Base-by-base conservation (phyloP, 2,329 filamentous ascomycete species). In the Knufia petricola region DNA sequence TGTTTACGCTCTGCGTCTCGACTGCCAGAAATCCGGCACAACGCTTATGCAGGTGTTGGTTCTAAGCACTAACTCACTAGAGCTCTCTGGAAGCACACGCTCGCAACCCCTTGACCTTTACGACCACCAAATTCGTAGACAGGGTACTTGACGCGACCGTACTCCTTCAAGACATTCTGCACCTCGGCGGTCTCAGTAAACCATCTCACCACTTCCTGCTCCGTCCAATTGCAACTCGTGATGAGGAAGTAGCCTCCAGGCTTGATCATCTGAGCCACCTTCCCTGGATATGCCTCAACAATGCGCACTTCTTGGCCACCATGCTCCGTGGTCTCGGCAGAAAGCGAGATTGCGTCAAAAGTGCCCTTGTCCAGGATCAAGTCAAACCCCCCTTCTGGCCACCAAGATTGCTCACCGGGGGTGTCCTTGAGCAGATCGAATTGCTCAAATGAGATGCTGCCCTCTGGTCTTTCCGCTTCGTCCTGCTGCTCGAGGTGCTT, bases 161-260 rank as follows among this genome's bases (percentile, higher is more conserved):
- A 81, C 49, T 81, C 77, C 52, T 71, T 70, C 57, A 94, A 73
- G 43, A 30, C 24, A 17, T 19, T 70, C 61, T 61, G 62, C 20
- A 58, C 58, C n/a, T 46, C 58, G 2, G 48, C 58, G 28, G 62
- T 58, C 42, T 64, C 36, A 44, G 76, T 79, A 63, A 96, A 92
- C 88, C 90, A 96, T 13, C 68, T 69, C 52, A 76, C 72, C 59
- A 98, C 68, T 71, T 98, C 92, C 34, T 81, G 77, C 69, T 92
- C 88, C 1, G 90, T 96, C 92, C 92, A 98, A 68, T 98, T 98
- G 65, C 92, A 98, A 66, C 88, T 95, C 48, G 92, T 96, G 47
- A 98, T 79, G 51, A 95, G 67, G 58, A 96, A 77, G 20, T 87
- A 72, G 0, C 87, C 87, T 1, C 82, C 83, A 1, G 67, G 69